Percentiles rank a stretch among this genome's conserved stretches.
Evolutionary conservation across 2,329 filamentous ascomycete genomes (phyloP).

Genomic region (Fusarium sp.): DNA sequence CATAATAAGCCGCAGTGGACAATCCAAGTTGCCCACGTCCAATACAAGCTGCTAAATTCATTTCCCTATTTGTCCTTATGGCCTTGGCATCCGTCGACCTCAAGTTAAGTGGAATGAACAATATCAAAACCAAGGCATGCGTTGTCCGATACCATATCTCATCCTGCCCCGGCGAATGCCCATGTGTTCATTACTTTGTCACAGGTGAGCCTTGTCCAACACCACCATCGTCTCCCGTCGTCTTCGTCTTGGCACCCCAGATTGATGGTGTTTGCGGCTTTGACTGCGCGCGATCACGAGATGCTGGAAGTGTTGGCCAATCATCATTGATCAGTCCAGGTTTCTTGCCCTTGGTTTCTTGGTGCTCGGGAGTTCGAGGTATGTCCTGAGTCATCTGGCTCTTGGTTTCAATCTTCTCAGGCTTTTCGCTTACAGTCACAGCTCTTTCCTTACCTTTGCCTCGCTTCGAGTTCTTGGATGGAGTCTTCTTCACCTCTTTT

Average conservation of each 20-base stretch:
- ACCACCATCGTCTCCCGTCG: slow-evolving; percentile 6
- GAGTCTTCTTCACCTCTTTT: slow-evolving; percentile 28
- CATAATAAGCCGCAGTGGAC: slow-evolving; percentile 9
- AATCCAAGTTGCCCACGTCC: slow-evolving; percentile 39
- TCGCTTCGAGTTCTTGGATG: slow-evolving; percentile 31
- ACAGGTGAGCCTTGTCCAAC: slow-evolving; percentile 23
- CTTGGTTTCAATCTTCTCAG: slow-evolving; percentile 19
- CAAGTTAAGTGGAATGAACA: slow-evolving; percentile 4
- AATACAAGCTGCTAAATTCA: slow-evolving; percentile 31
- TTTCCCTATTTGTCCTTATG: slow-evolving; percentile 7
- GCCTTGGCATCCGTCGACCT: slow-evolving; percentile 1
- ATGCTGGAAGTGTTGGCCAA: slow-evolving; percentile 47
- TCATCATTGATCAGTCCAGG: slow-evolving; percentile 41
- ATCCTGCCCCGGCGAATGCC: background rate
- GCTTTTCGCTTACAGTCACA: slow-evolving; percentile 6
- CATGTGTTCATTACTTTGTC: slow-evolving; percentile 13
- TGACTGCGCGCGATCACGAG: slow-evolving; percentile 45
- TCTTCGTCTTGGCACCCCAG: slow-evolving; percentile 42
- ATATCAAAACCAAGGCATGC: slow-evolving; percentile 9
- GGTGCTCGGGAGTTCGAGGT: slow-evolving; percentile 32
- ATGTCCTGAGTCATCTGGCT: slow-evolving; percentile 8
- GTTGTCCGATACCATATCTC: slow-evolving; percentile 1
- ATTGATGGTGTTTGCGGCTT: slow-evolving; percentile 40
- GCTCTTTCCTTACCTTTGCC: slow-evolving; percentile 36
- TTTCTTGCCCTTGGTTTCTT: slow-evolving; percentile 22